Base-by-base conservation (phyloP, 441 rosid genomes). In the Jatropha multifida region DNA sequence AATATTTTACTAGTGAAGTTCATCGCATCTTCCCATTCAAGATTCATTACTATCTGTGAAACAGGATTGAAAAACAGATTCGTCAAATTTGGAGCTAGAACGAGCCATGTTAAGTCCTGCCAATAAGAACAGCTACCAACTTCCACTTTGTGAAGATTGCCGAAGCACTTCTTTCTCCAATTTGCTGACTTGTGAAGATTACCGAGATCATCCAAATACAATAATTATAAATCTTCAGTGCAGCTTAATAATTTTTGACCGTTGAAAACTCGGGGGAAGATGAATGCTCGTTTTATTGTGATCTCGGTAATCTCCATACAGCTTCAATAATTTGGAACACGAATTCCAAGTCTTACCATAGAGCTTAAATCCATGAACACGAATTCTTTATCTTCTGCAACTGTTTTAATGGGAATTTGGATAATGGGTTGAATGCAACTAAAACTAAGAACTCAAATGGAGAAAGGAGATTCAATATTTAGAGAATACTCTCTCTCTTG, bases 61-160 rank as follows among this genome's bases (percentile, higher is more conserved):
- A 40, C 48, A 15, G 6, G 10, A 59, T 12, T 10, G 61, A 12
- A 51, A 0, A 9, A 0, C 3, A 75, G 38, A 3, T 5, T 8
- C 20, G n/a, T 60, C 51, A 75, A 64, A 11, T 68, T 75, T 14
- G 73, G 66, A 32, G 65, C 56, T 17, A 62, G 59, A 26, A 64
- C 32, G 9, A 73, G 58, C 68, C 69, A 63, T 9, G 73, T 59
- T 73, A 68, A 20, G 73, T 75, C 78, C 27, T 15, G 8, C 73
- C 54, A 38, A 18, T 23, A 3, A 18, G 7, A 37, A 20, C 73
- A 69, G 18, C 4, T 2, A 8, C 18, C 10, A n/a, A 37, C 14
- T 2, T 12, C n/a, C 60, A 69, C 46, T 18, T 5, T 42, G 13
- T 40, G 73, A n/a, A 69, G 73, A 4, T n/a, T 54, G 17, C 37